Percentiles rank a stretch among this genome's conserved stretches.
phyloP scores from a whole-genome alignment of 2,329 filamentous ascomycete genomes.

The Aspergillus pseudotamarii region DNA sequence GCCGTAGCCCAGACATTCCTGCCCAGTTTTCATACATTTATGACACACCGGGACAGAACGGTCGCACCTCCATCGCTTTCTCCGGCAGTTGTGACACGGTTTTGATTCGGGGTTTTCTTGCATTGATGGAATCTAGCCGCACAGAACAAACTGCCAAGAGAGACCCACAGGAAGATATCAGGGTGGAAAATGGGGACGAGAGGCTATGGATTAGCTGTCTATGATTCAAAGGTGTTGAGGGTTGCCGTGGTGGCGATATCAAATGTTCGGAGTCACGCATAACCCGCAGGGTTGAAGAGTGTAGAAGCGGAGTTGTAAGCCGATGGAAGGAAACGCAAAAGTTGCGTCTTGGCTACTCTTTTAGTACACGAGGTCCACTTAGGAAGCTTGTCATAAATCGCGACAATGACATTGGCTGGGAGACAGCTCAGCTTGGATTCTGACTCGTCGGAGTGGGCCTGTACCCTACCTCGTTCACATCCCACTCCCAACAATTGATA shows the following conservation, averaged over 20 bases:
- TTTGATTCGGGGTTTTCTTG: background rate
- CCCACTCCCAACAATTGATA: background rate
- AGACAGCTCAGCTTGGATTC: background rate
- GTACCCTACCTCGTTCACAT: background rate
- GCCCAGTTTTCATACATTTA: conserved; percentile 4
- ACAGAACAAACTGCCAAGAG: background rate
- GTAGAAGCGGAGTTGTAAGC: background rate
- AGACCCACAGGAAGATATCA: background rate
- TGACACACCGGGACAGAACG: conserved; percentile 3
- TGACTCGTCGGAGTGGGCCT: background rate
- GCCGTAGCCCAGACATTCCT: conserved; percentile 18
- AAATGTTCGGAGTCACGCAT: background rate
- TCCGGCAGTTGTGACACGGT: conserved; percentile 16
- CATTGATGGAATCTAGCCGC: background rate
- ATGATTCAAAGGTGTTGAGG: background rate
- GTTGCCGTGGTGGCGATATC: background rate
- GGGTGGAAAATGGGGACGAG: background rate
- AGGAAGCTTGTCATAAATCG: background rate
- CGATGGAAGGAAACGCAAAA: background rate
- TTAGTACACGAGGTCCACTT: background rate
- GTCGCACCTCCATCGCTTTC: conserved; percentile 14
- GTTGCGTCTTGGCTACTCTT: background rate
- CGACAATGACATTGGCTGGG: background rate
- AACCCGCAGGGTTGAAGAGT: background rate
- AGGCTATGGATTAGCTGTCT: accelerated